Conservation (phyloP, 202 grass and related monocot species). For the Hordeum pubiflorum region DNA sequence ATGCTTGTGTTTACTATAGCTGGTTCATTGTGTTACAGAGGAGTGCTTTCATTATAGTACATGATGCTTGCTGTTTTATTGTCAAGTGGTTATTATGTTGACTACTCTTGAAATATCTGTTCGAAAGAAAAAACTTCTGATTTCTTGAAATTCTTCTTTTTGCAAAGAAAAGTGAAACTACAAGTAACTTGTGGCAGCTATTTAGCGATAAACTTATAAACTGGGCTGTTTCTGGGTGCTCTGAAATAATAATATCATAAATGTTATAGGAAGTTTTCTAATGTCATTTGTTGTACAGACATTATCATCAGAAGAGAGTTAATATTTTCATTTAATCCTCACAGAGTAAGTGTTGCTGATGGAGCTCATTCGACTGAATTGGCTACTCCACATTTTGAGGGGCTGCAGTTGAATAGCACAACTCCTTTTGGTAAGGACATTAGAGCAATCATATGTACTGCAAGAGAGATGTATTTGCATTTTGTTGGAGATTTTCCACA, state of each 20-base stretch:
- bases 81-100: neutral
- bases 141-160: slow-evolving; percentile 6
- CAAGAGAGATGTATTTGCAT: slow-evolving; percentile 24
- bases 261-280: neutral
- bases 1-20: neutral
- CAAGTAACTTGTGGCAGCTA: neutral
- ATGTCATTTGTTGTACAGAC: slow-evolving; percentile 16
- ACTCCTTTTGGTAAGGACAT: slow-evolving; percentile 43
- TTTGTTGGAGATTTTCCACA: neutral
- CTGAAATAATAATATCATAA: slow-evolving; percentile 10
- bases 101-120: neutral
- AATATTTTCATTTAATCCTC: slow-evolving; percentile 31
- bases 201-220: neutral
- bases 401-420: slow-evolving; percentile 29
- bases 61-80: slow-evolving; percentile 16
- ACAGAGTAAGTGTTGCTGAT: slow-evolving; percentile 47
- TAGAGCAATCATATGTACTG: slow-evolving; percentile 27
- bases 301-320: slow-evolving; percentile 15
- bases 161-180: neutral
- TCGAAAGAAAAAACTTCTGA: neutral
- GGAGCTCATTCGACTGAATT: slow-evolving; percentile 50
- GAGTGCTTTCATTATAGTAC: neutral
- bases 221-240: neutral
- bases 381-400: slow-evolving; percentile 36
- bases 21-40: slow-evolving; percentile 16